These are phyloP conservation scores for Yamadazyma scolyti DNA, from an alignment of 805 yeast species.

Conservation along the genomic window DNA sequence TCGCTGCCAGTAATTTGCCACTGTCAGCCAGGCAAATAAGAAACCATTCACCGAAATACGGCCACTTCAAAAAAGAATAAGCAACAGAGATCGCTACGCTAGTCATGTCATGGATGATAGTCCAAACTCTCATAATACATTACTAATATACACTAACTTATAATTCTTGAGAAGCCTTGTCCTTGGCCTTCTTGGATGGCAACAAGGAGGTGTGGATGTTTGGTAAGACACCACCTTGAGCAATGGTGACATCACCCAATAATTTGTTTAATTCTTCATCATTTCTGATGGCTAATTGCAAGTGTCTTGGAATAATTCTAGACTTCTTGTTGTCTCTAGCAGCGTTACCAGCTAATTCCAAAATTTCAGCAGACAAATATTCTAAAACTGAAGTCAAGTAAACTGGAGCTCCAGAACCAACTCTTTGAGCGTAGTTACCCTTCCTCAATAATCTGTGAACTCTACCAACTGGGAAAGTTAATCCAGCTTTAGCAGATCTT, in stretches of 20 bases:
- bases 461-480: conserved; percentile 99
- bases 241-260: conserved; percentile 89
- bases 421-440: conserved; percentile 97
- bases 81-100: too few species aligned
- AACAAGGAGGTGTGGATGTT: conserved; percentile 91
- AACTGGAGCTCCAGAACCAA: conserved; percentile 99
- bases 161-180: conserved; percentile 66
- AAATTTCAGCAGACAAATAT: conserved; percentile 95
- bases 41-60: too few species aligned
- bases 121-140: conserved; percentile 11
- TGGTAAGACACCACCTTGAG: conserved; percentile 99
- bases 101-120: too few species aligned
- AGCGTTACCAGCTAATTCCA: conserved; percentile 98
- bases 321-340: conserved; percentile 99
- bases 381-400: conserved; percentile 96
- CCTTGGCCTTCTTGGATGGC: conserved; percentile 69
- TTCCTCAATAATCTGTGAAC: conserved; percentile 94
- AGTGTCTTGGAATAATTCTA: conserved; percentile 98
- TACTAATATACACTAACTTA: conserved; percentile 26
- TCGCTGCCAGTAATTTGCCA: too few species aligned
- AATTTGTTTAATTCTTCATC: conserved; percentile 98
- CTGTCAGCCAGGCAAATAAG: too few species aligned
- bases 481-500: conserved; percentile 98
- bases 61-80: too few species aligned
- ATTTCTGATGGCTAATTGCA: conserved; percentile 97